Evolutionary conservation across 2,329 filamentous ascomycete genomes (phyloP).

Genomic region (Ophiostoma perfectum): DNA sequence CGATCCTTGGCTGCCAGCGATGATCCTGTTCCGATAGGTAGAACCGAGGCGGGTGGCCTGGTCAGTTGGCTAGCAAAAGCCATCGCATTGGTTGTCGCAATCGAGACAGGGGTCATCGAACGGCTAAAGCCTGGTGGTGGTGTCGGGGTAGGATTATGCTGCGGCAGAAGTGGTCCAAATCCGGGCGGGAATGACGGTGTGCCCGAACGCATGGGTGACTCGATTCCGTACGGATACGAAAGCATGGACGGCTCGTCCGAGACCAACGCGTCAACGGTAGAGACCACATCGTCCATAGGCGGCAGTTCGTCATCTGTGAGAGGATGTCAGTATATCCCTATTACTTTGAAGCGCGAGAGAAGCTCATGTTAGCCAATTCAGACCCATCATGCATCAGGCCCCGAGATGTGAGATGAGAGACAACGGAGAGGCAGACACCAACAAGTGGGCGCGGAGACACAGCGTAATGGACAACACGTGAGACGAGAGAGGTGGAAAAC

Average conservation of each 20-base stretch:
- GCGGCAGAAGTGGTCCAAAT: constrained; percentile 31
- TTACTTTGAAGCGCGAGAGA: not conserved
- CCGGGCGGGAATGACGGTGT: constrained; percentile 41
- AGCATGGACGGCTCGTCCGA: constrained; percentile 45
- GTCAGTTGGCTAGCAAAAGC: not conserved
- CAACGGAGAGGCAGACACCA: not conserved
- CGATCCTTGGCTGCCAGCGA: not conserved
- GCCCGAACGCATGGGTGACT: constrained; percentile 32
- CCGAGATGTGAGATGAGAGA: constrained; percentile 5
- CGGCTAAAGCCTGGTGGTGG: constrained; percentile 32
- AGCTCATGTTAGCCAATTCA: not conserved
- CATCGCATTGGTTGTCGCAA: not conserved
- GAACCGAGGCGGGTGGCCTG: not conserved
- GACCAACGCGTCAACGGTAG: constrained; percentile 64
- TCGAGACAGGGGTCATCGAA: constrained; percentile 12
- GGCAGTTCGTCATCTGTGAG: constrained; percentile 56
- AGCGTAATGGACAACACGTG: not conserved
- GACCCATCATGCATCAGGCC: constrained; percentile 39
- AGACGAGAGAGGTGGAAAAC: not conserved
- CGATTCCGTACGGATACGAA: constrained; percentile 22
- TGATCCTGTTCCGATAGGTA: not conserved
- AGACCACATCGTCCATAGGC: constrained; percentile 55
- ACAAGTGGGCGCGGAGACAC: not conserved
- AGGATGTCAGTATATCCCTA: constrained; percentile 21
- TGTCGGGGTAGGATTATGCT: constrained; percentile 20